A percentile compares a stretch with the other conserved stretches of the same genome.
Evolutionary conservation across 2,329 filamentous ascomycete species (phyloP).

Genomic region (Paraphoma chrysanthemicola): DNA sequence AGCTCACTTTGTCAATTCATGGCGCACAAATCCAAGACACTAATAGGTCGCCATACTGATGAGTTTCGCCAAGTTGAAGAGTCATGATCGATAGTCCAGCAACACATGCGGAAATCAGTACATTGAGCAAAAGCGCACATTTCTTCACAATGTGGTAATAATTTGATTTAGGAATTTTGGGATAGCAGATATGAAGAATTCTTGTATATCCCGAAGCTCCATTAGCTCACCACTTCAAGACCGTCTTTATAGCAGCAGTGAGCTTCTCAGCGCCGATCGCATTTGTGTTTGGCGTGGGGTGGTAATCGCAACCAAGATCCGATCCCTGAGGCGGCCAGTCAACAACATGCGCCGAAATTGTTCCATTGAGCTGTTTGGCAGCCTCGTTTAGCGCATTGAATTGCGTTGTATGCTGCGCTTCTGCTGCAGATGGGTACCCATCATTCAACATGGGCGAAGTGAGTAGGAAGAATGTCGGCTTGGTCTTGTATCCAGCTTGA

Average conservation of each 20-base stretch:
- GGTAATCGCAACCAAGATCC: slow-evolving; percentile 54
- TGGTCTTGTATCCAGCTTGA: slow-evolving; percentile 31
- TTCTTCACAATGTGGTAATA: no score
- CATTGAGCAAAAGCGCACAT: no score
- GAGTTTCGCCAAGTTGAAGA: no score
- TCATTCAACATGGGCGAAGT: slow-evolving; percentile 52
- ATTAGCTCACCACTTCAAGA: slow-evolving; percentile 23
- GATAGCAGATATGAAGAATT: no score
- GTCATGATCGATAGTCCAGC: no score
- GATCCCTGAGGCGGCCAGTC: slow-evolving; percentile 52
- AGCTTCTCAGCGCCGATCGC: slow-evolving; percentile 38
- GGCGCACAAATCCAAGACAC: no score
- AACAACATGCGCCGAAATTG: slow-evolving; percentile 46
- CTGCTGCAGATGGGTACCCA: slow-evolving; percentile 46
- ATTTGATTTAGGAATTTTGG: no score
- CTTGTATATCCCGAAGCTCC: background rate
- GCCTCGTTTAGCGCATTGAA: slow-evolving; percentile 44
- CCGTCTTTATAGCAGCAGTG: slow-evolving; percentile 16
- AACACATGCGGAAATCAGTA: no score
- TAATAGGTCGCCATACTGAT: no score
- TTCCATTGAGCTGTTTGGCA: slow-evolving; percentile 37
- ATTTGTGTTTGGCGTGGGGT: slow-evolving; percentile 51
- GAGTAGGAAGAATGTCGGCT: slow-evolving; percentile 51
- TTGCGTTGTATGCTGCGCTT: slow-evolving; percentile 50
- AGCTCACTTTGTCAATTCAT: no score